Percentiles rank a stretch among this genome's conserved stretches.
These are phyloP conservation scores for Meredithiella fracta DNA, from an alignment of 2,329 filamentous ascomycete genomes.

Conservation along the genomic window DNA sequence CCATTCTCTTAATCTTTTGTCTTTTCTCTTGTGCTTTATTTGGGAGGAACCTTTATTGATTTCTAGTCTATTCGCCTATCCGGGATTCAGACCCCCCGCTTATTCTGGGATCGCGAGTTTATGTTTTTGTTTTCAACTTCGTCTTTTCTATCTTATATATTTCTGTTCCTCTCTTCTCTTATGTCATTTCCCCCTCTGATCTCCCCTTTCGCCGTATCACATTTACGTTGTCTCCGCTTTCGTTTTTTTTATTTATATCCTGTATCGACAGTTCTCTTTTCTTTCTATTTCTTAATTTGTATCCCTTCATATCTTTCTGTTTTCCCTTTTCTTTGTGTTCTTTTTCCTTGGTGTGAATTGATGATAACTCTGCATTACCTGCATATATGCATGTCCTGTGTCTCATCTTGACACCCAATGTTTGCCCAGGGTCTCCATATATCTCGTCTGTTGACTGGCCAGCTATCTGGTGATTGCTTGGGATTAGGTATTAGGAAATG, in stretches of 20 bases:
- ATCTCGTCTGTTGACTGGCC: not conserved
- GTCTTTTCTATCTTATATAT: not conserved
- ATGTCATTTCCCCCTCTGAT: conserved; percentile 1
- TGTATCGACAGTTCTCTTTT: not conserved
- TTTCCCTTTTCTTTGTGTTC: not conserved
- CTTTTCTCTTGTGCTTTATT: conserved; percentile 16
- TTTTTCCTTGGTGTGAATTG: not conserved
- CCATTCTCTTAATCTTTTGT: not conserved
- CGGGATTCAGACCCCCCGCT: not conserved
- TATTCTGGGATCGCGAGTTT: no score
- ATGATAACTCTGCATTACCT: no score
- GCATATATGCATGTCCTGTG: not conserved
- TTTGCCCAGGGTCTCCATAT: not conserved
- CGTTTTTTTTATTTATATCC: not conserved
- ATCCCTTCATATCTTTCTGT: not conserved
- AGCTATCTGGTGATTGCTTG: no score
- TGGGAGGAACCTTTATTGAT: conserved; percentile 15
- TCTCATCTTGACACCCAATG: not conserved
- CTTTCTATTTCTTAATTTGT: not conserved
- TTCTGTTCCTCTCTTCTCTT: conserved; percentile 16
- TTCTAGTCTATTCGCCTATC: conserved; percentile 3
- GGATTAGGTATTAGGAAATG: no score
- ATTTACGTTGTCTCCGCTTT: not conserved
- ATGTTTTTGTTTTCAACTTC: not conserved
- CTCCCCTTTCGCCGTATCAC: not conserved